Conservation (phyloP, 805 yeast species). For the Kluyveromyces wickerhamii region DNA sequence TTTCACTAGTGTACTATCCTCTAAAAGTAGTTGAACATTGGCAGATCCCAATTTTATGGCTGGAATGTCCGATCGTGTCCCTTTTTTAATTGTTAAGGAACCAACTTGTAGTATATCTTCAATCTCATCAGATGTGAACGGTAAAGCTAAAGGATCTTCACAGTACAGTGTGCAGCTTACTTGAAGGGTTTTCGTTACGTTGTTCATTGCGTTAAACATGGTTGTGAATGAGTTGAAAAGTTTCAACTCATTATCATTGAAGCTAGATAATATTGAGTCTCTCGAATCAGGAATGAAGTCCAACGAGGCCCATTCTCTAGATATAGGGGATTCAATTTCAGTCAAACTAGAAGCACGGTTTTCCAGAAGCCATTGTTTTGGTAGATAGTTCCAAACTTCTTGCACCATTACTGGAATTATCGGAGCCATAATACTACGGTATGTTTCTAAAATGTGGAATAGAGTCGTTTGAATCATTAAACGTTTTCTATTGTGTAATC, state of each 20-base stretch:
- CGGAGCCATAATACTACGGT: slow-evolving; percentile 67
- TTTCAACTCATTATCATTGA: slow-evolving; percentile 14
- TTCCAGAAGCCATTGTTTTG: slow-evolving; percentile 22
- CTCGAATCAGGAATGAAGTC: background rate
- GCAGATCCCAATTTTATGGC: slow-evolving; percentile 15
- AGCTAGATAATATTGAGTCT: slow-evolving; percentile 6
- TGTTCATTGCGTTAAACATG: slow-evolving; percentile 16
- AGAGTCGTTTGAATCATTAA: slow-evolving; percentile 56
- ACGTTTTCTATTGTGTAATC: slow-evolving; percentile 31
- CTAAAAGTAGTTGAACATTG: slow-evolving; percentile 31
- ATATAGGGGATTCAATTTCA: slow-evolving; percentile 11
- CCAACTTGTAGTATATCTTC: slow-evolving; percentile 61
- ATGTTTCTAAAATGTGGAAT: slow-evolving; percentile 46
- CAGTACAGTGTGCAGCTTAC: slow-evolving; percentile 25
- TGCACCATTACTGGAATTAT: slow-evolving; percentile 78
- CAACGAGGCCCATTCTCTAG: slow-evolving; percentile 6
- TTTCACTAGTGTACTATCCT: slow-evolving; percentile 38
- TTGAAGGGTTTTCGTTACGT: slow-evolving; percentile 20
- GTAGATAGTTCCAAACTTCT: slow-evolving; percentile 71
- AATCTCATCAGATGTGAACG: slow-evolving; percentile 35
- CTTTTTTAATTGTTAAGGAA: slow-evolving; percentile 33
- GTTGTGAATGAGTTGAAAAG: slow-evolving; percentile 16
- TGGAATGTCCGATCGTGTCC: background rate
- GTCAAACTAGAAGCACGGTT: background rate
- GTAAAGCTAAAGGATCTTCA: slow-evolving; percentile 6